phyloP scores from a whole-genome alignment of 768 basidiomycete species.

The Pleurotus platypus region DNA sequence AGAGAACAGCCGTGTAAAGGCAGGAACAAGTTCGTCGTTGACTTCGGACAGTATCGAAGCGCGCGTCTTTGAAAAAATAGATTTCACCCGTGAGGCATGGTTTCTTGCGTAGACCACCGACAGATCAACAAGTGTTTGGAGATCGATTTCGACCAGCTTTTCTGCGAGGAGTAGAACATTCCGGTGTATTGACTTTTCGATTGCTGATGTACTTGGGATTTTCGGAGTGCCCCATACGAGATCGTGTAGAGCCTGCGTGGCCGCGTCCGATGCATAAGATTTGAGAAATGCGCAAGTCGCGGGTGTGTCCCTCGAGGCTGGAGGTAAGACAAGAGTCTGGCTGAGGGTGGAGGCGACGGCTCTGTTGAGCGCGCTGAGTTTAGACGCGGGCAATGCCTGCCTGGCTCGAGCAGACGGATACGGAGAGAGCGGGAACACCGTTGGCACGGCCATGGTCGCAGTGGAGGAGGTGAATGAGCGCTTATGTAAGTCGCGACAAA shows the following conservation, averaged over 20 bases:
- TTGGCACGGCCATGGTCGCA: neutral
- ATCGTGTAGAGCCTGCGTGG: conserved; percentile 45
- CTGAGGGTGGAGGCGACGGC: conserved; percentile 45
- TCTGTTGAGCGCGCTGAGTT: conserved; percentile 43
- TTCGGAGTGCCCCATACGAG: conserved; percentile 52
- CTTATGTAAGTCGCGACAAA: neutral
- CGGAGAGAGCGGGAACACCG: conserved; percentile 31
- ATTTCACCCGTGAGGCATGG: conserved; percentile 39
- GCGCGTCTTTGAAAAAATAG: conserved; percentile 39
- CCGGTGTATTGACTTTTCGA: conserved; percentile 44
- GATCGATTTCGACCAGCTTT: conserved; percentile 47
- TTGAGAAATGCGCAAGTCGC: conserved; percentile 47
- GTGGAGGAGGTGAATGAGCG: neutral
- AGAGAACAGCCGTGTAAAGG: conserved; percentile 47
- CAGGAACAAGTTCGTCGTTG: conserved; percentile 48
- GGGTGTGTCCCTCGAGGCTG: conserved; percentile 40
- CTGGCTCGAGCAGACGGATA: conserved; percentile 53
- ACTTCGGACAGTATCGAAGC: conserved; percentile 29
- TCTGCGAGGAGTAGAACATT: conserved; percentile 55
- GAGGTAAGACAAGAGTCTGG: conserved; percentile 44
- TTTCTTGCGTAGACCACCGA: conserved; percentile 50
- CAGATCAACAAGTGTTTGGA: conserved; percentile 59
- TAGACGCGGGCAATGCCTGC: conserved; percentile 48
- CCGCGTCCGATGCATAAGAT: conserved; percentile 55
- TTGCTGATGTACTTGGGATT: conserved; percentile 18